Conservation (phyloP, 305 asterid genomes). For the Ilex paraguariensis region DNA sequence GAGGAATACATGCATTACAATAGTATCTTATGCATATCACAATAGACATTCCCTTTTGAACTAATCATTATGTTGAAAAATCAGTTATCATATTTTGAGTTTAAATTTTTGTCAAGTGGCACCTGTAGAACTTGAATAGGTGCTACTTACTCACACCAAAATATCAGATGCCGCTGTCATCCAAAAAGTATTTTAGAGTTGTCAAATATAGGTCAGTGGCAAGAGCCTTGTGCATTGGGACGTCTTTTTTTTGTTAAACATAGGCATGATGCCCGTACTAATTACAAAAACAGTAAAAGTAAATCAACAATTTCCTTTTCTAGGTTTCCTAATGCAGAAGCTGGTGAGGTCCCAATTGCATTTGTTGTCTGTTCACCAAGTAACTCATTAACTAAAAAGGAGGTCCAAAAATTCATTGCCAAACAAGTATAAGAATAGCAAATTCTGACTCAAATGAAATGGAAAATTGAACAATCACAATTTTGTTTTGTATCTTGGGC, state of each 20-base stretch:
- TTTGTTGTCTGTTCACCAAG: constrained; percentile 28
- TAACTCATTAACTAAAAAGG: constrained; percentile 18
- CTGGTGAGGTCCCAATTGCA: constrained; percentile 39
- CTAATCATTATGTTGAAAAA: too few relatives aligned
- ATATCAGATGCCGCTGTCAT: constrained; percentile 38
- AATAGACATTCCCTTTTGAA: too few relatives aligned
- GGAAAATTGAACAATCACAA: too few relatives aligned
- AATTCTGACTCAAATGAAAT: too few relatives aligned
- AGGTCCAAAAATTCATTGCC: constrained; percentile 20
- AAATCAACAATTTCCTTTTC: not conserved
- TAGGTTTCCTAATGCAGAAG: constrained; percentile 31
- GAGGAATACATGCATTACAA: too few relatives aligned
- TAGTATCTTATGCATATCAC: too few relatives aligned
- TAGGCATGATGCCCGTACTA: not conserved
- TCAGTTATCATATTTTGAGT: too few relatives aligned
- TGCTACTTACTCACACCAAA: constrained; percentile 34
- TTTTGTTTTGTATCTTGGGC: too few relatives aligned
- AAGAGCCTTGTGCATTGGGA: not conserved
- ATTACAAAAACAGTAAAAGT: not conserved
- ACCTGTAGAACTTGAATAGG: constrained; percentile 49
- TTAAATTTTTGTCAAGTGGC: constrained; percentile 27
- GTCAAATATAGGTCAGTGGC: too few relatives aligned
- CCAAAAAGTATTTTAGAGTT: constrained; percentile 15
- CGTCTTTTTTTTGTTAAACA: not conserved
- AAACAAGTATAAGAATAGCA: not conserved